phyloP scores from a whole-genome alignment of 148 eudicot genomes.

The Dianthus caryophyllus region DNA sequence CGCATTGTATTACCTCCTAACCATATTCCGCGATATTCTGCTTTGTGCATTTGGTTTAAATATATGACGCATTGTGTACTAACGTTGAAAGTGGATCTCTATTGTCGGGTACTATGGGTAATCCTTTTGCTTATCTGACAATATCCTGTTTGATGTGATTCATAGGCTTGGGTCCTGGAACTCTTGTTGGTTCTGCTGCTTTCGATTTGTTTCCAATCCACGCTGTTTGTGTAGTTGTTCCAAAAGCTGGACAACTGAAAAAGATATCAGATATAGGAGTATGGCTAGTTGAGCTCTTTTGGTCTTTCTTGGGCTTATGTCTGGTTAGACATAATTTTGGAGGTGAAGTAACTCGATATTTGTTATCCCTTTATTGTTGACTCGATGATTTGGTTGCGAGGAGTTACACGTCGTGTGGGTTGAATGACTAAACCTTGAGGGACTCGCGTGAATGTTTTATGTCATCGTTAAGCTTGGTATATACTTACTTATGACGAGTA shows the following conservation, averaged over 20 bases:
- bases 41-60: not conserved
- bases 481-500: too few relatives aligned
- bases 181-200: conserved; percentile 99
- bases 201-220: conserved; percentile 94
- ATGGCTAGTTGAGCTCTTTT: conserved; percentile 89
- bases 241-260: conserved; percentile 88
- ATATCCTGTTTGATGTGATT: conserved; percentile 13
- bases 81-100: not conserved
- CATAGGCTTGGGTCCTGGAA: conserved; percentile 94
- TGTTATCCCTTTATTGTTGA: not conserved
- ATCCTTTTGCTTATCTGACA: not conserved
- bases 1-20: not conserved
- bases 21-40: not conserved
- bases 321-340: conserved; percentile 77
- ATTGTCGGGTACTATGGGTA: conserved; percentile 9
- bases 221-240: conserved; percentile 91
- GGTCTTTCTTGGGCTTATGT: conserved; percentile 98
- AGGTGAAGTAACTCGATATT: conserved; percentile 37
- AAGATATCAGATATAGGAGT: conserved; percentile 94
- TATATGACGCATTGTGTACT: not conserved
- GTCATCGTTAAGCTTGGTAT: too few relatives aligned
- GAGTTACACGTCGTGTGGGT: too few relatives aligned
- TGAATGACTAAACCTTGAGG: too few relatives aligned
- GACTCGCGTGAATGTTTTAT: too few relatives aligned
- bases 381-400: too few relatives aligned